Conservation (phyloP, 2,329 filamentous ascomycete genomes). For the Teratosphaeria gauchensis region DNA sequence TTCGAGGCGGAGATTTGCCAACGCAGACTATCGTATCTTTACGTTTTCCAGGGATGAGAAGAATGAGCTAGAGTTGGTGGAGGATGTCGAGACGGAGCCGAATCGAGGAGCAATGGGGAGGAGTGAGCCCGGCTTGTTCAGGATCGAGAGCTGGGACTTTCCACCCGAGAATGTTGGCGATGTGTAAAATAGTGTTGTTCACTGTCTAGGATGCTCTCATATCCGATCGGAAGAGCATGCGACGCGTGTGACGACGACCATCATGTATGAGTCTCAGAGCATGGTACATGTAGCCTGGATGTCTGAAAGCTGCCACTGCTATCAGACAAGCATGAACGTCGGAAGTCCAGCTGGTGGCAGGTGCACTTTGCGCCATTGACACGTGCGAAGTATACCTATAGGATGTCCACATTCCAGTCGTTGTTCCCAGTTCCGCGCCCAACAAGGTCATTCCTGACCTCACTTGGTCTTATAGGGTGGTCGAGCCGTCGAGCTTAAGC, state of each 20-base stretch:
- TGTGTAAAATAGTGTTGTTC: too few relatives aligned
- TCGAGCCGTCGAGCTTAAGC: too few relatives aligned
- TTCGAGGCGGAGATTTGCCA: background rate
- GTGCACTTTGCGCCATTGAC: background rate
- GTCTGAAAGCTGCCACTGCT: background rate
- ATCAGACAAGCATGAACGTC: background rate
- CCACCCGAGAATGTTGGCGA: background rate
- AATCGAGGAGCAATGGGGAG: background rate
- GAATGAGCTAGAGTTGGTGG: background rate
- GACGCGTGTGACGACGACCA: too few relatives aligned
- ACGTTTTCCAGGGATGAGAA: background rate
- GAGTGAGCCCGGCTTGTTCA: background rate
- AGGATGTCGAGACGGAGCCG: background rate
- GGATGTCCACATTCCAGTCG: background rate
- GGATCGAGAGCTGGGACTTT: background rate
- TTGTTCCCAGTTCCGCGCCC: background rate
- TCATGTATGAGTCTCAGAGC: too few relatives aligned
- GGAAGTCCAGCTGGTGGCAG: background rate
- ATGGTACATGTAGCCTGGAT: background rate
- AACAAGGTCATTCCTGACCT: background rate
- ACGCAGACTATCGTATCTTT: constrained; percentile 41
- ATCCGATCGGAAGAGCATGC: too few relatives aligned
- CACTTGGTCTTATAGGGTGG: background rate
- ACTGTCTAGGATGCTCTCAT: too few relatives aligned
- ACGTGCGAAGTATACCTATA: background rate